Base-by-base conservation (phyloP, 2,329 filamentous ascomycete genomes). In the Fusarium poae region DNA sequence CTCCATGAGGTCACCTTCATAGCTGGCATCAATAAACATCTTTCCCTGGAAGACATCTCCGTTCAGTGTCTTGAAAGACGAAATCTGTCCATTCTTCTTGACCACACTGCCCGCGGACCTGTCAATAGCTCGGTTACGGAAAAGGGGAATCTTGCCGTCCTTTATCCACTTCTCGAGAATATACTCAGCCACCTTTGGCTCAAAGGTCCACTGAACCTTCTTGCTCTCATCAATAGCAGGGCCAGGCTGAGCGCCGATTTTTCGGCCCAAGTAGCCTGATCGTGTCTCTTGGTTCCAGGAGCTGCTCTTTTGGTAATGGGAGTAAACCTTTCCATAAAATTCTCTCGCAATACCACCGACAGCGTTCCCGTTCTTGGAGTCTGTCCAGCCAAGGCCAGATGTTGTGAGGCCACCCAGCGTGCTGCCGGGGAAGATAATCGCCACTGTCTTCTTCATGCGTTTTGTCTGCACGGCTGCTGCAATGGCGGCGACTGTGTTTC, bases 201-300 rank as follows among this genome's bases (percentile, higher is more conserved):
- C 68, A 21, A 71, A 71, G 10, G 68, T 71, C 68, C 68, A 71
- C n/a, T 71, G 68, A 32, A 71, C 37, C 34, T 71, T 66, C 15
- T 52, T 69, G 25, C 50, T 42, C 21, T 55, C 48, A 1, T 71
- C 68, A 16, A 71, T 71, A 18, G 68, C 68, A 25, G 68, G 68
- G 1, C 68, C 68, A 6, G 68, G 68, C 30, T 71, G 68, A 2
- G 68, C 65, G 6, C 54, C 45, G 25, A 71, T 71, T n/a, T 25
- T 69, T 32, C 57, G 59, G 11, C 46, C 46, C 7, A 71, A 9
- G 21, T 71, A 71, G 9, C 46, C 21, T 2, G 44, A n/a, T 13
- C 68, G 57, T n/a, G 68, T 67, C 44, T 71, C 61, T 8, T 67
- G 57, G 10, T 48, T 62, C 68, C 68, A 70, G 4, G 55, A 37